Evolutionary conservation across 139 green algal genomes (phyloP).

Genomic region (Yamagishiella unicocca): DNA sequence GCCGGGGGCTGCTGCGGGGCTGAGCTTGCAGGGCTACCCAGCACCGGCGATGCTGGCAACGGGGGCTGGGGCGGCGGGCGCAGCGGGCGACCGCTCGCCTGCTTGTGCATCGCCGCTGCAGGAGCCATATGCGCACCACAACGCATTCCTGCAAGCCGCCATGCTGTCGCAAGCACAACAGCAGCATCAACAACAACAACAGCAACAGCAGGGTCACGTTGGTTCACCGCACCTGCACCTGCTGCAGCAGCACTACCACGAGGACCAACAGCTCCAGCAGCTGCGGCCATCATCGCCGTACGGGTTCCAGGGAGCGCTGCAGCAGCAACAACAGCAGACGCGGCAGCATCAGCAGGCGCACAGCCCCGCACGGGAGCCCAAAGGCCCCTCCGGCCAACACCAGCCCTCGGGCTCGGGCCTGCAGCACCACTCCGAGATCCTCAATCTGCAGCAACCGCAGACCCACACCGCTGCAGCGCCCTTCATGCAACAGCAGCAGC

Average conservation of each 20-base stretch:
- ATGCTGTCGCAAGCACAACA: background rate
- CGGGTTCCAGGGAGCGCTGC: background rate
- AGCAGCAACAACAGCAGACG: slow-evolving; percentile 5
- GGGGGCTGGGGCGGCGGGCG: background rate
- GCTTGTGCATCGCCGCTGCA: background rate
- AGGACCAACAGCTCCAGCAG: background rate
- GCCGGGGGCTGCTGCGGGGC: background rate
- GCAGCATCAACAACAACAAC: slow-evolving; percentile 13
- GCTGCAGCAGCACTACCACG: background rate
- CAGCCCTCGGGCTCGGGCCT: no score
- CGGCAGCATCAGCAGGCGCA: background rate
- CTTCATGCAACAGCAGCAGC: slow-evolving; percentile 1
- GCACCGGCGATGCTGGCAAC: background rate
- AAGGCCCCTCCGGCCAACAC: no score
- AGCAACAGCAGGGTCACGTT: no score
- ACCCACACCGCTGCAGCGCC: background rate
- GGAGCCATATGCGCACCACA: background rate
- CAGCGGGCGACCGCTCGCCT: background rate
- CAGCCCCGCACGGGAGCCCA: no score
- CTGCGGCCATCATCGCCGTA: background rate
- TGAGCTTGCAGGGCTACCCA: background rate
- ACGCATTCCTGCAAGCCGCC: background rate
- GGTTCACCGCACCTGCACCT: background rate
- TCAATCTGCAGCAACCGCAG: background rate
- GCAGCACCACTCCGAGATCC: background rate